Evolutionary conservation across 768 basidiomycete genomes (phyloP).

Genomic region (Trametes cubensis): DNA sequence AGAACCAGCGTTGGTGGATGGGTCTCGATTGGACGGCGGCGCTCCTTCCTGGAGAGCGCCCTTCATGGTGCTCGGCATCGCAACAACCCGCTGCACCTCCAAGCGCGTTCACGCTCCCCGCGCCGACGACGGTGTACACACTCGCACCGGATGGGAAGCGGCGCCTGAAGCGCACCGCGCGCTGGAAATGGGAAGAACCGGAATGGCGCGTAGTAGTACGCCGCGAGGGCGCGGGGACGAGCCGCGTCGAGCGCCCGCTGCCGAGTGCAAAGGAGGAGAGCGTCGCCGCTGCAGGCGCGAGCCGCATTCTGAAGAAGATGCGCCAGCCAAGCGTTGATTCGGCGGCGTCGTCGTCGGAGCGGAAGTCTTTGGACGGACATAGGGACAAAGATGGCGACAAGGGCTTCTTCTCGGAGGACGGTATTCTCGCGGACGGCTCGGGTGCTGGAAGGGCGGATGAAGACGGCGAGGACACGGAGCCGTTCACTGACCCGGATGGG

Average conservation of each 20-base stretch:
- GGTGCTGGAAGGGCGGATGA: slow-evolving; percentile 11
- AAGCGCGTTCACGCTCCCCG: slow-evolving; percentile 65
- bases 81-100: slow-evolving; percentile 71
- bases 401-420: slow-evolving; percentile 26
- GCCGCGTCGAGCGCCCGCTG: slow-evolving; percentile 63
- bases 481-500: slow-evolving; percentile 78
- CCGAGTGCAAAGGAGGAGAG: slow-evolving; percentile 53
- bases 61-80: slow-evolving; percentile 74
- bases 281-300: slow-evolving; percentile 29
- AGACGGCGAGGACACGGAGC: slow-evolving; percentile 50
- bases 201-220: slow-evolving; percentile 84
- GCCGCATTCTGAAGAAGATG: slow-evolving; percentile 47
- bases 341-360: slow-evolving; percentile 10
- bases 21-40: slow-evolving; percentile 96
- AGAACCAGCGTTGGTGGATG: slow-evolving; percentile 98
- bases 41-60: slow-evolving; percentile 84
- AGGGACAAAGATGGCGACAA: slow-evolving; percentile 1
- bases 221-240: slow-evolving; percentile 52
- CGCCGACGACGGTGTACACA: slow-evolving; percentile 61
- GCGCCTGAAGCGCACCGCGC: slow-evolving; percentile 69
- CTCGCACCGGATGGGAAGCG: slow-evolving; percentile 38
- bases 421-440: neutral
- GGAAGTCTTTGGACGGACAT: neutral
- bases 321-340: slow-evolving; percentile 42
- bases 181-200: slow-evolving; percentile 88